phyloP scores from a whole-genome alignment of 2,329 filamentous ascomycete genomes.

The Dothiorella sarmentorum region DNA sequence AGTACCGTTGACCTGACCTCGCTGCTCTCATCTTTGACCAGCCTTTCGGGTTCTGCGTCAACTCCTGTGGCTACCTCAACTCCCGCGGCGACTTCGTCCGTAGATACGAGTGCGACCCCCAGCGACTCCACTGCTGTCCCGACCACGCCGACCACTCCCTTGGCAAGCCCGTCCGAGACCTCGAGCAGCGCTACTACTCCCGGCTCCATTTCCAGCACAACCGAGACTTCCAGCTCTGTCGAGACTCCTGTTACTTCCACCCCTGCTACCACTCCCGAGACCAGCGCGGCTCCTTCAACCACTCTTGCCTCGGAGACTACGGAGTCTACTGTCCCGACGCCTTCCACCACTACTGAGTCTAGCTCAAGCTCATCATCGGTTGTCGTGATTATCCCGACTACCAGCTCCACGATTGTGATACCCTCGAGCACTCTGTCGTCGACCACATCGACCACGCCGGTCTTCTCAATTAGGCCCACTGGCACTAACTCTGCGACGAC shows the following conservation, averaged over 20 bases:
- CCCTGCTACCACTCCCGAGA: neutral
- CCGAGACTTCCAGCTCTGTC: too few relatives aligned
- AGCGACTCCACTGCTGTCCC: neutral
- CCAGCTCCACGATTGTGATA: constrained; percentile 2
- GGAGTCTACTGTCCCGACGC: neutral
- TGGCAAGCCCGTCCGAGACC: neutral
- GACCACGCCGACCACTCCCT: constrained; percentile 5
- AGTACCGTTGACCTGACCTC: constrained; percentile 13
- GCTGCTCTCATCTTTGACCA: constrained; percentile 1
- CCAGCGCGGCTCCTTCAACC: neutral
- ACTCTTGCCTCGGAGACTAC: neutral
- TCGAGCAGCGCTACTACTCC: neutral
- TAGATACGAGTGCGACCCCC: neutral
- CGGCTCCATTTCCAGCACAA: neutral
- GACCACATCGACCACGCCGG: constrained; percentile 30
- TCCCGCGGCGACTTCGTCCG: neutral
- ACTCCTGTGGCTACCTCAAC: constrained; percentile 8
- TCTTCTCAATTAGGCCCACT: constrained; percentile 44
- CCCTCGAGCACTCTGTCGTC: constrained; percentile 19
- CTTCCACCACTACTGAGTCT: constrained; percentile 1
- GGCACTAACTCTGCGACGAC: constrained; percentile 45
- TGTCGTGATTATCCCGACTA: neutral
- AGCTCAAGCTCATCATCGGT: constrained; percentile 5
- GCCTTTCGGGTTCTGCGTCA: neutral
- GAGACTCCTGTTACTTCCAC: neutral